Percentiles rank a stretch among this genome's conserved stretches.
Evolutionary conservation across 2,329 filamentous ascomycete genomes (phyloP).

Genomic region (Trichoderma sp.): DNA sequence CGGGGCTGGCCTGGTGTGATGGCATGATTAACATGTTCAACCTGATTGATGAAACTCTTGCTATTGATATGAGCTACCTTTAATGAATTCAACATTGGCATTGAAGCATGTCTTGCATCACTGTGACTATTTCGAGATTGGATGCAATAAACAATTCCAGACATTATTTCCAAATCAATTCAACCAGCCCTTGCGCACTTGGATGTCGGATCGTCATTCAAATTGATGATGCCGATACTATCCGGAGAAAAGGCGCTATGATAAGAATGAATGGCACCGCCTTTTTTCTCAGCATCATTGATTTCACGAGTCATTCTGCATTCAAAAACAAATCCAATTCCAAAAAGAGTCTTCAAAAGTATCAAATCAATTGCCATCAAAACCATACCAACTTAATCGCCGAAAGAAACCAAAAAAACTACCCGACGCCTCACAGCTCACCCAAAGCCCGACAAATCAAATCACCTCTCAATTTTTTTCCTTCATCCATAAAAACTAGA

Average conservation of each 20-base stretch:
- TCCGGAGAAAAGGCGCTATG: constrained; percentile 13
- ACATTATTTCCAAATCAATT: background rate
- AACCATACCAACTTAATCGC: background rate
- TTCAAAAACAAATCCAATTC: background rate
- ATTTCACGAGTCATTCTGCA: background rate
- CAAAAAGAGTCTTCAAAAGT: background rate
- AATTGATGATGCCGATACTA: constrained; percentile 6
- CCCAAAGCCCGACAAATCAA: background rate
- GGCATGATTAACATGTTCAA: background rate
- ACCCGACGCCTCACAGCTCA: background rate
- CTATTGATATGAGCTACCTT: background rate
- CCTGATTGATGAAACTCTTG: background rate
- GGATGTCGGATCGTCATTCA: background rate
- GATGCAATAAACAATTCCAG: background rate
- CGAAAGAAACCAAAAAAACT: background rate
- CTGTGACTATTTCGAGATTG: background rate
- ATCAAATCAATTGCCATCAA: background rate
- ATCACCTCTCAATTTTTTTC: background rate
- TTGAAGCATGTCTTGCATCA: background rate
- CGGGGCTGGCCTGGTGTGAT: background rate
- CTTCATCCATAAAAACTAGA: background rate
- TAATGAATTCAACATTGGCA: background rate
- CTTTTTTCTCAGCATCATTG: background rate
- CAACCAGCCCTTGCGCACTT: background rate
- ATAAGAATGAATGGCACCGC: constrained; percentile 9